Evolutionary conservation across 306 rosid genomes (phyloP).

Genomic region (Ochetophila trinervis): DNA sequence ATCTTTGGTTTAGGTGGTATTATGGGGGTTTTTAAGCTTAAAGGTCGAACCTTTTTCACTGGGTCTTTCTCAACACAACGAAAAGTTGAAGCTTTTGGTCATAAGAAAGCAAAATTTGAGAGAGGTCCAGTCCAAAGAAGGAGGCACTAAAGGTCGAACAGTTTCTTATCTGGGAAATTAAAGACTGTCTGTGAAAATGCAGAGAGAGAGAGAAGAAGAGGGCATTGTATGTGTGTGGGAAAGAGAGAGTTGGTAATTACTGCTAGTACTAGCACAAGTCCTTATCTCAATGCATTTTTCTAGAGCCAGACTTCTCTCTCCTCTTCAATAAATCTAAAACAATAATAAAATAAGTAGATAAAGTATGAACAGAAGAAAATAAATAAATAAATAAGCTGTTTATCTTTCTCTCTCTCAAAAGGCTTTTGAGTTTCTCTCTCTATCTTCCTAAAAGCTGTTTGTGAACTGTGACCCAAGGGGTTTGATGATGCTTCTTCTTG

Average conservation of each 20-base stretch:
- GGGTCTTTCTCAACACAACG: constrained; percentile 7
- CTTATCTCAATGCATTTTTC: constrained; percentile 60
- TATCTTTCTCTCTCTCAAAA: constrained; percentile 20
- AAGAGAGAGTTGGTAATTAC: constrained; percentile 27
- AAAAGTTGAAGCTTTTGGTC: constrained; percentile 23
- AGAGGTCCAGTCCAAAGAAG: not conserved
- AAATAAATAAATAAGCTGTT: constrained; percentile 4
- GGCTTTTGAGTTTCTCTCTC: not conserved
- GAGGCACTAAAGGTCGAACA: constrained; percentile 32
- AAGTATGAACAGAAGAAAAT: not conserved
- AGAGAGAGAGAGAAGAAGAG: constrained; percentile 27
- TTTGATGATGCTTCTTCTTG: constrained; percentile 31
- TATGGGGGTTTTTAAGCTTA: not conserved
- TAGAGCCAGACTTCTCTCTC: constrained; percentile 42
- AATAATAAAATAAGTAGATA: not conserved
- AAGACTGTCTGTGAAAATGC: constrained; percentile 34
- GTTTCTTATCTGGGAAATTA: constrained; percentile 30
- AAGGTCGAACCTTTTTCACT: not conserved
- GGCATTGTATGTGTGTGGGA: constrained; percentile 21
- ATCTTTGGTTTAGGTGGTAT: no score
- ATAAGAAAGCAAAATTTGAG: not conserved
- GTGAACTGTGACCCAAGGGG: constrained; percentile 22
- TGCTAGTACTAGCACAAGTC: constrained; percentile 49
- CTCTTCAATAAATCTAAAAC: not conserved
- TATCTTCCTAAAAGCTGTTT: constrained; percentile 13